A percentile compares a stretch with the other conserved stretches of the same genome.
These are phyloP conservation scores for Hydrangea macrophylla DNA, from an alignment of 148 eudicot species.

Conservation along the genomic window DNA sequence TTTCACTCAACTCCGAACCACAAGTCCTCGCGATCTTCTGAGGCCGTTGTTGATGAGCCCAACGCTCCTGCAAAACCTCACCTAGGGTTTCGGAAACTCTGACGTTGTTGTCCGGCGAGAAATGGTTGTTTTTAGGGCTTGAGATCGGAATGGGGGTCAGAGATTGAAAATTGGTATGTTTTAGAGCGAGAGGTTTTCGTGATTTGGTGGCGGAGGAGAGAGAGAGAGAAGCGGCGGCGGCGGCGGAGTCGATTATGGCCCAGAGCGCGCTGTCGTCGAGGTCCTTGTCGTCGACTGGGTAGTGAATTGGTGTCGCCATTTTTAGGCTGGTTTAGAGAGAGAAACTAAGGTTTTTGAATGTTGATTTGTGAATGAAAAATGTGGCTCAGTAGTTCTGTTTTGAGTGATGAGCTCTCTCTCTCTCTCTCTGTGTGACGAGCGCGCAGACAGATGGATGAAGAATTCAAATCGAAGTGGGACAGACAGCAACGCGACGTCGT, in stretches of 20 bases:
- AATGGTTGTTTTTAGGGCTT: constrained; percentile 19
- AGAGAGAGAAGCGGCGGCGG: constrained; percentile 65
- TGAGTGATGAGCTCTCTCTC: neutral
- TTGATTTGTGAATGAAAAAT: neutral
- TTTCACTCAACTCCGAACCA: constrained; percentile 33
- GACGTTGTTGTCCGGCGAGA: constrained; percentile 1
- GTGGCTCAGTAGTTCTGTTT: neutral
- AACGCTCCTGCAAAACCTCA: constrained; percentile 26
- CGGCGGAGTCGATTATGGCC: constrained; percentile 93
- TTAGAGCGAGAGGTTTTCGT: constrained; percentile 45
- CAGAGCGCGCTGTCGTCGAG: constrained; percentile 83
- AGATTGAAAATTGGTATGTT: constrained; percentile 19
- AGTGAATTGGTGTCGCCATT: constrained; percentile 39
- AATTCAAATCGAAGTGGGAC: too few relatives aligned
- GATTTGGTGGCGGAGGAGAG: constrained; percentile 32
- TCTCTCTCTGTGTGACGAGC: neutral
- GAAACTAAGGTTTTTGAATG: neutral
- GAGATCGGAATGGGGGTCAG: constrained; percentile 32
- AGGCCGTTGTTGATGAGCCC: constrained; percentile 41
- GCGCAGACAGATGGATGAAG: too few relatives aligned
- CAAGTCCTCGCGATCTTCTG: constrained; percentile 38
- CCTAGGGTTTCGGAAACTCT: constrained; percentile 13
- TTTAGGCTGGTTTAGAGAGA: neutral
- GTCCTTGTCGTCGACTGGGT: constrained; percentile 68
- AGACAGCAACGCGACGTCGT: too few relatives aligned